phyloP scores from a whole-genome alignment of 2,329 filamentous ascomycete species.

The Aspergillus glaucus region DNA sequence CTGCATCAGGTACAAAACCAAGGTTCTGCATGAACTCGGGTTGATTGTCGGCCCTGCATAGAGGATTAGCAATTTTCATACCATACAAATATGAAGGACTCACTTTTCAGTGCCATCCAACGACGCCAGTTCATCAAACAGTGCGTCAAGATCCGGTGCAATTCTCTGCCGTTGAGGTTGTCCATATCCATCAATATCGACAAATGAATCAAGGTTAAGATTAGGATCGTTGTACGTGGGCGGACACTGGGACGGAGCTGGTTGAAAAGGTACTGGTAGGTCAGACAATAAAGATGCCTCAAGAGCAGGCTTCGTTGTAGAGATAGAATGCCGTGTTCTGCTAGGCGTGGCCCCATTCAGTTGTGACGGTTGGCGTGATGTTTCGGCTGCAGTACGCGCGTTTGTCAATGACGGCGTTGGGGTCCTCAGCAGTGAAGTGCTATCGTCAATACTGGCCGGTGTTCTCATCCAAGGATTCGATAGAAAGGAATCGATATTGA shows the following conservation, averaged over 20 bases:
- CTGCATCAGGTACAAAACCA: conserved; percentile 31
- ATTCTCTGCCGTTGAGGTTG: conserved; percentile 24
- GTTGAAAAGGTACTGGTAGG: conserved; percentile 17
- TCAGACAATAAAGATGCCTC: conserved; percentile 16
- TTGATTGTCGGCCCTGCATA: conserved; percentile 25
- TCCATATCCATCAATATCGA: conserved; percentile 26
- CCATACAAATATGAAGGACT: too few relatives aligned
- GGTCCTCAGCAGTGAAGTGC: conserved; percentile 19
- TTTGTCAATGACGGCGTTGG: conserved; percentile 22
- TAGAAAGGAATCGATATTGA: conserved; percentile 16
- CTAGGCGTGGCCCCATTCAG: conserved; percentile 9
- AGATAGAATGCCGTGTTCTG: conserved; percentile 13
- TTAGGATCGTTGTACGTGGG: conserved; percentile 22
- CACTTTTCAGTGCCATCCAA: conserved; percentile 48
- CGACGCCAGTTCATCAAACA: conserved; percentile 54
- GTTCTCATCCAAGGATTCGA: conserved; percentile 24
- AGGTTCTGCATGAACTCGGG: conserved; percentile 36
- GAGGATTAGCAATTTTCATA: conserved; percentile 2
- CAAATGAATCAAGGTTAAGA: conserved; percentile 19
- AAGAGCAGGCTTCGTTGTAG: conserved; percentile 13
- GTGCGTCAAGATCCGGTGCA: conserved; percentile 40
- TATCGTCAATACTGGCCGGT: conserved; percentile 20
- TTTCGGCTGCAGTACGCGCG: conserved; percentile 13
- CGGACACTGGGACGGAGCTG: conserved; percentile 19
- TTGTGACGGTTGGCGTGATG: conserved; percentile 13